Evolutionary conservation across 2,329 filamentous ascomycete species (phyloP).

Genomic region (Neofusicoccum parvum): DNA sequence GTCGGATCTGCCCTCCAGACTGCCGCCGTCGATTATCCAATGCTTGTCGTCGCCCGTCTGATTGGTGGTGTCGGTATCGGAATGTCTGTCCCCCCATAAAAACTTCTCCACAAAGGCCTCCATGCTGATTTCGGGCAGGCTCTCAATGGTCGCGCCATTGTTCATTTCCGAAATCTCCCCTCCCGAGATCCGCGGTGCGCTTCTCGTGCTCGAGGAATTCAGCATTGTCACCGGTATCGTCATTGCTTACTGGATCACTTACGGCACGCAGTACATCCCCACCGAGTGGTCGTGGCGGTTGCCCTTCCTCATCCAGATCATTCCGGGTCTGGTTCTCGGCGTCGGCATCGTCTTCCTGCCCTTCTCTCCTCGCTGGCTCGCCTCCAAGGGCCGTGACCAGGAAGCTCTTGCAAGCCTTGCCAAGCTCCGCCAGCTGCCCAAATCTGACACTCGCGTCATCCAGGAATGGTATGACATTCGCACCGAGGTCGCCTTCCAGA

Average conservation of each 20-base stretch:
- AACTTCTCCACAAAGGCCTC: background rate
- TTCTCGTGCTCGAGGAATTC: constrained; percentile 54
- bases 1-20: constrained; percentile 56
- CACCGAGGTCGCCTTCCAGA: constrained; percentile 57
- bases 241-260: constrained; percentile 58
- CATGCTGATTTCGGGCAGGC: constrained; percentile 3
- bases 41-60: constrained; percentile 53
- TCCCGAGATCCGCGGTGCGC: constrained; percentile 51
- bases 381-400: constrained; percentile 49
- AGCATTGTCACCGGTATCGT: constrained; percentile 52
- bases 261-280: constrained; percentile 50
- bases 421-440: constrained; percentile 53
- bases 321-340: constrained; percentile 43
- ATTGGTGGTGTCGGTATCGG: constrained; percentile 57
- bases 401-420: constrained; percentile 53
- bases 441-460: constrained; percentile 52
- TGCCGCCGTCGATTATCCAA: constrained; percentile 52
- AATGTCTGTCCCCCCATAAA: constrained; percentile 37
- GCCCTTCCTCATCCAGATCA: constrained; percentile 51
- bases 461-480: constrained; percentile 57
- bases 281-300: constrained; percentile 49
- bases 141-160: constrained; percentile 50
- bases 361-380: constrained; percentile 59
- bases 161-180: constrained; percentile 58
- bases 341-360: constrained; percentile 52